These are phyloP conservation scores for Elsinoe necatrix DNA, from an alignment of 2,329 filamentous ascomycete genomes.

Conservation along the genomic window DNA sequence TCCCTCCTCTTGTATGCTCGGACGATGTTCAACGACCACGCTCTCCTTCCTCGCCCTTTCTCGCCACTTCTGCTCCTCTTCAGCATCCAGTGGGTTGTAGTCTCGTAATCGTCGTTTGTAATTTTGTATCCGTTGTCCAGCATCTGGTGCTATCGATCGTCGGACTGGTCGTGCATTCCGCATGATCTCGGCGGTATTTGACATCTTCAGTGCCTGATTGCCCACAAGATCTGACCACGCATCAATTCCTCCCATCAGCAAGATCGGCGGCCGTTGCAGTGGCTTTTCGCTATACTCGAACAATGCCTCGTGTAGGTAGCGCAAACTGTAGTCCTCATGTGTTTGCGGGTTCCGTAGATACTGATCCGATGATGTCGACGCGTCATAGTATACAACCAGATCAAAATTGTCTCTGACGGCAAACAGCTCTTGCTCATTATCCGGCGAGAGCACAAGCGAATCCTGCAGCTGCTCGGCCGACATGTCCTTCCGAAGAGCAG, in stretches of 20 bases:
- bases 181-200: slow-evolving; percentile 46
- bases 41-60: slow-evolving; percentile 63
- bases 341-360: slow-evolving; percentile 45
- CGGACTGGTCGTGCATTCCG: slow-evolving; percentile 43
- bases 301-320: slow-evolving; percentile 68
- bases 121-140: slow-evolving; percentile 39
- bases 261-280: slow-evolving; percentile 62
- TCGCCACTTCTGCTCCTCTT: slow-evolving; percentile 75
- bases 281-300: slow-evolving; percentile 76
- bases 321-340: slow-evolving; percentile 46
- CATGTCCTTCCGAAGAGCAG: slow-evolving; percentile 60
- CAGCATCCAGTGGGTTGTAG: slow-evolving; percentile 64
- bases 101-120: slow-evolving; percentile 50
- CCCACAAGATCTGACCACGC: slow-evolving; percentile 84
- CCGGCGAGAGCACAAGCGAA: slow-evolving; percentile 60
- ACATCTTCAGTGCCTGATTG: slow-evolving; percentile 51
- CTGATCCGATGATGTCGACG: slow-evolving; percentile 50
- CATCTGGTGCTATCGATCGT: slow-evolving; percentile 44
- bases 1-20: slow-evolving; percentile 27
- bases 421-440: slow-evolving; percentile 69
- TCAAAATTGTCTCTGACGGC: slow-evolving; percentile 67
- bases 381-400: slow-evolving; percentile 84
- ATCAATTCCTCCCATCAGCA: slow-evolving; percentile 73
- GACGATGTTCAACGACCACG: slow-evolving; percentile 34
- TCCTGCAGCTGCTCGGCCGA: slow-evolving; percentile 58